phyloP scores from a whole-genome alignment of 345 rosid genomes.

The Chamaenerion angustifolium region DNA sequence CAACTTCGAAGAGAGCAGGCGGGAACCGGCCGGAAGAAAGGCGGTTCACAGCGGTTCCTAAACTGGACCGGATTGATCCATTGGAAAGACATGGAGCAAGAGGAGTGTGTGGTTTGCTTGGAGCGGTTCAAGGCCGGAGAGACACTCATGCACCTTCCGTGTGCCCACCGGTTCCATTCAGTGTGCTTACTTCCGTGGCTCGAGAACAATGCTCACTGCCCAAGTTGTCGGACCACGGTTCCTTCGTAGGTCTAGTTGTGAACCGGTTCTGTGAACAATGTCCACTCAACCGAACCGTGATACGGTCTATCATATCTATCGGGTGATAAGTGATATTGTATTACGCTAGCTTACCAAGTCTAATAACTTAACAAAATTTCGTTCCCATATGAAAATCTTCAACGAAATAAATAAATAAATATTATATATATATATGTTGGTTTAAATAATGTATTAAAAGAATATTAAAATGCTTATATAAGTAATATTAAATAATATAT shows the following conservation, averaged over 20 bases:
- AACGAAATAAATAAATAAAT: no score
- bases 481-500: no score
- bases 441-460: no score
- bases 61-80: constrained; percentile 33
- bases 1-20: constrained; percentile 23
- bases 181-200: constrained; percentile 65
- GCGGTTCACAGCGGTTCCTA: constrained; percentile 19
- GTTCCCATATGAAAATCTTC: no score
- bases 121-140: constrained; percentile 48
- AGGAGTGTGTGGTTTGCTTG: constrained; percentile 62
- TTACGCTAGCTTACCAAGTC: no score
- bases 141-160: constrained; percentile 39
- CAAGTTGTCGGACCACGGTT: constrained; percentile 53
- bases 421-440: no score
- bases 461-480: no score
- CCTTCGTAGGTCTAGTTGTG: not conserved
- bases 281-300: no score
- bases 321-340: no score
- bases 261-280: no score
- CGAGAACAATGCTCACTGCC: constrained; percentile 43
- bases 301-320: no score
- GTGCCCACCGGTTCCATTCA: constrained; percentile 62
- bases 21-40: constrained; percentile 13
- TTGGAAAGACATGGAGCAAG: constrained; percentile 41
- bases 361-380: no score